Conservation (phyloP, 1,139 yeast genomes). For the Pichia inconspicua region DNA sequence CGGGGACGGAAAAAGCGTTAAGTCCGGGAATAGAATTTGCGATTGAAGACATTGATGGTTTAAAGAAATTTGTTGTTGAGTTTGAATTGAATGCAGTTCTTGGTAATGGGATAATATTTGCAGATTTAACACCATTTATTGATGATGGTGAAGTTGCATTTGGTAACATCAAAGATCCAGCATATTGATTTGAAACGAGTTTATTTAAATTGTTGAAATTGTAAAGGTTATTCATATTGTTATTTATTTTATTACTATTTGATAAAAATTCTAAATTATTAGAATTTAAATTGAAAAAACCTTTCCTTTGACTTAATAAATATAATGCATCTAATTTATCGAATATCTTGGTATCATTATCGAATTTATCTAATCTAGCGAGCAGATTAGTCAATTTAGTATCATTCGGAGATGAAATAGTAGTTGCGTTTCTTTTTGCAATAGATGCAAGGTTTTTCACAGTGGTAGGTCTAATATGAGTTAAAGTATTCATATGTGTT, state of each 20-base stretch:
- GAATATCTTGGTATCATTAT: slow-evolving; percentile 21
- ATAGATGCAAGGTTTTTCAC: background rate
- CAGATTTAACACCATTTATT: slow-evolving; percentile 2
- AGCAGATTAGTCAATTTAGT: slow-evolving; percentile 20
- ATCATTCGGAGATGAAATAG: slow-evolving; percentile 23
- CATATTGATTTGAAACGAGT: slow-evolving; percentile 20
- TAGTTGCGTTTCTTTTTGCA: slow-evolving; percentile 20
- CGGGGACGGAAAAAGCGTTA: slow-evolving; percentile 9
- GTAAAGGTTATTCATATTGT: slow-evolving; percentile 21
- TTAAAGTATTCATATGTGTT: background rate
- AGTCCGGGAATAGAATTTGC: slow-evolving; percentile 16
- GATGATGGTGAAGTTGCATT: background rate
- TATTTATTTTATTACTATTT: slow-evolving; percentile 19
- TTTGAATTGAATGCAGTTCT: slow-evolving; percentile 1
- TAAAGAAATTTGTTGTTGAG: slow-evolving; percentile 3
- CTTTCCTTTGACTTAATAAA: slow-evolving; percentile 25
- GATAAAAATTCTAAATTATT: slow-evolving; percentile 25
- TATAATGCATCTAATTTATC: slow-evolving; percentile 25
- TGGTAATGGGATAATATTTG: slow-evolving; percentile 11
- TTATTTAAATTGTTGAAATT: slow-evolving; percentile 23
- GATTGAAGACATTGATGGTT: slow-evolving; percentile 7
- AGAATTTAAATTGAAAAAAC: slow-evolving; percentile 24
- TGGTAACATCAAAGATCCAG: slow-evolving; percentile 19
- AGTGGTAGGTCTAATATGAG: background rate
- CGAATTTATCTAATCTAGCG: slow-evolving; percentile 24